Percentiles rank a stretch among this genome's conserved stretches.
phyloP scores from a whole-genome alignment of 2,329 filamentous ascomycete genomes.

The Pseudogymnoascus verrucosus region DNA sequence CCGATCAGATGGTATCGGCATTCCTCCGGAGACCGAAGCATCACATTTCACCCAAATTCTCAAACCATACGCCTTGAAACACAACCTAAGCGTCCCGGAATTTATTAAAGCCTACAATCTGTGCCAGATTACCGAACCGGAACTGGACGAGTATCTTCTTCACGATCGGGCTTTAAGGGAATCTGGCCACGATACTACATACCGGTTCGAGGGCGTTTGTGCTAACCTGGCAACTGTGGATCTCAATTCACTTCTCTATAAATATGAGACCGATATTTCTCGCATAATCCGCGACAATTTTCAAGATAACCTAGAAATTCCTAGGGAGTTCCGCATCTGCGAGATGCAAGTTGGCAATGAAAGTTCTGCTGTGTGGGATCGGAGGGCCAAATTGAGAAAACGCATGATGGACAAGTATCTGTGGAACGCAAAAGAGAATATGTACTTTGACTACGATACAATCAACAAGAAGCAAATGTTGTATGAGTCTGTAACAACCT shows the following conservation, averaged over 20 bases:
- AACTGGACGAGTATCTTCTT: slow-evolving; percentile 89
- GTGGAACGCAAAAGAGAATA: slow-evolving; percentile 85
- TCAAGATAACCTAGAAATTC: slow-evolving; percentile 70
- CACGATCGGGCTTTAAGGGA: slow-evolving; percentile 94
- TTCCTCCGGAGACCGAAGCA: slow-evolving; percentile 45
- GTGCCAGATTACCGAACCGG: slow-evolving; percentile 67
- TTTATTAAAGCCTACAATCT: slow-evolving; percentile 87
- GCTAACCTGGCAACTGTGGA: slow-evolving; percentile 90
- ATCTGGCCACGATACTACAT: slow-evolving; percentile 95
- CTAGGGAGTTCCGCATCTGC: slow-evolving; percentile 69
- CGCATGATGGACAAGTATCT: slow-evolving; percentile 82
- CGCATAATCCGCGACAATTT: slow-evolving; percentile 79
- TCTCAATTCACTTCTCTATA: slow-evolving; percentile 89
- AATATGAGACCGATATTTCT: slow-evolving; percentile 92
- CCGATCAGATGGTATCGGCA: slow-evolving; percentile 39
- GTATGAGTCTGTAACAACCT: slow-evolving; percentile 88
- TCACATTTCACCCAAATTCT: slow-evolving; percentile 39
- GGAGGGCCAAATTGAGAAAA: slow-evolving; percentile 76
- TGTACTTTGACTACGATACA: slow-evolving; percentile 98
- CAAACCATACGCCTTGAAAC: slow-evolving; percentile 38
- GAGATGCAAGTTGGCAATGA: slow-evolving; percentile 62
- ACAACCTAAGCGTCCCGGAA: slow-evolving; percentile 71
- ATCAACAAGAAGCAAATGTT: slow-evolving; percentile 68
- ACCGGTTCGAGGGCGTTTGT: slow-evolving; percentile 83
- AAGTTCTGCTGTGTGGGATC: slow-evolving; percentile 82